Evolutionary conservation across 148 eudicot species (phyloP).

Genomic region (Rhododendron griersonianum): DNA sequence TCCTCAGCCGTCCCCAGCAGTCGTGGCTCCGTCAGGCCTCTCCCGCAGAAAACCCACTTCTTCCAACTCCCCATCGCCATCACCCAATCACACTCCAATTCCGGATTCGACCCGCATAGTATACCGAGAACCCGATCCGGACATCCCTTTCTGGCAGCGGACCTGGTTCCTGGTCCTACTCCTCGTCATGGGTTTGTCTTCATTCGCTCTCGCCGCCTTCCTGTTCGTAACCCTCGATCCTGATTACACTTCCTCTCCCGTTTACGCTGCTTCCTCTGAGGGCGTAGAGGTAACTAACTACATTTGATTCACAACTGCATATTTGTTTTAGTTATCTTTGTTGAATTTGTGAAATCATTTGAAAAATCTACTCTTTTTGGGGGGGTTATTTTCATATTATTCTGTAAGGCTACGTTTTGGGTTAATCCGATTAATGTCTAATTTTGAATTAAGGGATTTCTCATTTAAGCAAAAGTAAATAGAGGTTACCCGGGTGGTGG

Average conservation of each 20-base stretch:
- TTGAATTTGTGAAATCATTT: neutral
- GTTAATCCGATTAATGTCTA: neutral
- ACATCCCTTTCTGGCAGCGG: slow-evolving; percentile 66
- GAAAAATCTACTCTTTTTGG: neutral
- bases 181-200: slow-evolving; percentile 61
- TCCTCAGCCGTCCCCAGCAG: slow-evolving; percentile 9
- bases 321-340: neutral
- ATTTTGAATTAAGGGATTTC: neutral
- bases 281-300: slow-evolving; percentile 52
- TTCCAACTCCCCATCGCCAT: slow-evolving; percentile 24
- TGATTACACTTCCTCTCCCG: slow-evolving; percentile 32
- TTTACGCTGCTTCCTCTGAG: slow-evolving; percentile 43
- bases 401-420: neutral
- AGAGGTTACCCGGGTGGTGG: neutral
- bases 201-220: slow-evolving; percentile 61
- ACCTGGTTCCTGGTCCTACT: slow-evolving; percentile 65
- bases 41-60: slow-evolving; percentile 46
- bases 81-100: slow-evolving; percentile 9
- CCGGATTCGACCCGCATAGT: slow-evolving; percentile 39
- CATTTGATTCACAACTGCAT: neutral
- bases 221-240: slow-evolving; percentile 69
- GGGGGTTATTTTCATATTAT: neutral
- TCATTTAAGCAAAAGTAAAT: neutral
- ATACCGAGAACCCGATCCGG: slow-evolving; percentile 41
- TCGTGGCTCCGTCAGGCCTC: slow-evolving; percentile 78